Evolutionary conservation across 495 filamentous ascomycete genomes (phyloP).

Genomic region (Aspergillus campestris): DNA sequence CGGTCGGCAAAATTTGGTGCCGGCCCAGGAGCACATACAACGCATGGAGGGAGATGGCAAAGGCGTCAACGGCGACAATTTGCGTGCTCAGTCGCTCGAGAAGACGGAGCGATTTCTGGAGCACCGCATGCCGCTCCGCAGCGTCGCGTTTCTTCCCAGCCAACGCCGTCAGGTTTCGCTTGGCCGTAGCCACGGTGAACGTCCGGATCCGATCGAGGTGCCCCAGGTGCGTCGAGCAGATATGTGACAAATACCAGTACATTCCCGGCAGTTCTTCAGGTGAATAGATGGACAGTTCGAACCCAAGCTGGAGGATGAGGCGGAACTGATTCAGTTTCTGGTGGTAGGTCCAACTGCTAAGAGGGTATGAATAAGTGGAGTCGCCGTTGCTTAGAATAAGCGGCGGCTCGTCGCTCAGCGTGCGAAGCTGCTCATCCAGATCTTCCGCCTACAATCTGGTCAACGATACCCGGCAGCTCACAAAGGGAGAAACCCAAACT

Average conservation of each 20-base stretch:
- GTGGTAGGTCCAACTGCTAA: conserved; percentile 82
- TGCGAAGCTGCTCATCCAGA: conserved; percentile 63
- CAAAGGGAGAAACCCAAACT: not conserved
- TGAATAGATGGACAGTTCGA: conserved; percentile 85
- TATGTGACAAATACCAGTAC: conserved; percentile 67
- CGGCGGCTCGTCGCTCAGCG: conserved; percentile 53
- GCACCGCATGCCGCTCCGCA: conserved; percentile 24
- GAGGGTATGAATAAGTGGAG: conserved; percentile 55
- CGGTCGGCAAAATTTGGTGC: conserved; percentile 44
- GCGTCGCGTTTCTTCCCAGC: conserved; percentile 24
- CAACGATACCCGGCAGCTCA: not conserved
- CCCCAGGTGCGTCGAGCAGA: conserved; percentile 38
- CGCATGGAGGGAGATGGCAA: conserved; percentile 58
- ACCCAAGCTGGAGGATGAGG: conserved; percentile 86
- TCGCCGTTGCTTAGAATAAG: conserved; percentile 34
- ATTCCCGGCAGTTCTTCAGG: conserved; percentile 79
- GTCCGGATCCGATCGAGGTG: conserved; percentile 65
- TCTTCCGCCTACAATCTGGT: conserved; percentile 49
- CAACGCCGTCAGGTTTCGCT: conserved; percentile 20
- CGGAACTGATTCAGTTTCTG: conserved; percentile 84
- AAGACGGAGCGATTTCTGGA: conserved; percentile 47
- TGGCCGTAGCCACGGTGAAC: conserved; percentile 39
- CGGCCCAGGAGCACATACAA: conserved; percentile 61
- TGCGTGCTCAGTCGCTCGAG: conserved; percentile 57
- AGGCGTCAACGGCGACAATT: conserved; percentile 56